Percentiles rank a stretch among this genome's conserved stretches.
Evolutionary conservation across 345 rosid species (phyloP).

Genomic region (Durio zibethinus): DNA sequence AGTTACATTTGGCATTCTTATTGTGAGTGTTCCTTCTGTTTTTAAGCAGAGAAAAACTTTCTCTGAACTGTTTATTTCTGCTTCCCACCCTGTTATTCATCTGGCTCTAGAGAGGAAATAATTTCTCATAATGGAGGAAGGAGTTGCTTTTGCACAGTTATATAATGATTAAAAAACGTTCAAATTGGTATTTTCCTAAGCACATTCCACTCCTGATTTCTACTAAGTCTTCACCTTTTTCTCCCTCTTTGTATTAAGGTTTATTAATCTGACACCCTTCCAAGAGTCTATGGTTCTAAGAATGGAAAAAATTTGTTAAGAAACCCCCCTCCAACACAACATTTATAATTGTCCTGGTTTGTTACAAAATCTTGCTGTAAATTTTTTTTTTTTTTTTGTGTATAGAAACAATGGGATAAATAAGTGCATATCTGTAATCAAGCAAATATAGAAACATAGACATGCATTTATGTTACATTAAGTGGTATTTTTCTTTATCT

Average conservation of each 20-base stretch:
- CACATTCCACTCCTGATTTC: neutral
- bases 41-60: neutral
- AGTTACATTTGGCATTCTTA: neutral
- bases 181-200: neutral
- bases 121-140: neutral
- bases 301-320: neutral
- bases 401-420: neutral
- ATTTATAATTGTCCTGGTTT: neutral
- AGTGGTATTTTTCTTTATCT: neutral
- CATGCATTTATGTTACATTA: neutral
- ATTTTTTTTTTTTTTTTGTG: neutral
- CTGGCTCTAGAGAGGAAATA: neutral
- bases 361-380: neutral
- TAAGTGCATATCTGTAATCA: neutral
- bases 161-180: neutral
- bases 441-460: neutral
- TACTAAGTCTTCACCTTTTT: neutral
- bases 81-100: neutral
- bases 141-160: neutral
- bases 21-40: neutral
- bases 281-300: neutral
- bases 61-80: neutral
- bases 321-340: neutral
- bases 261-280: neutral
- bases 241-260: neutral